Evolutionary conservation across 2,329 filamentous ascomycete genomes (phyloP).

Genomic region (Arthrobotrys megalospora): DNA sequence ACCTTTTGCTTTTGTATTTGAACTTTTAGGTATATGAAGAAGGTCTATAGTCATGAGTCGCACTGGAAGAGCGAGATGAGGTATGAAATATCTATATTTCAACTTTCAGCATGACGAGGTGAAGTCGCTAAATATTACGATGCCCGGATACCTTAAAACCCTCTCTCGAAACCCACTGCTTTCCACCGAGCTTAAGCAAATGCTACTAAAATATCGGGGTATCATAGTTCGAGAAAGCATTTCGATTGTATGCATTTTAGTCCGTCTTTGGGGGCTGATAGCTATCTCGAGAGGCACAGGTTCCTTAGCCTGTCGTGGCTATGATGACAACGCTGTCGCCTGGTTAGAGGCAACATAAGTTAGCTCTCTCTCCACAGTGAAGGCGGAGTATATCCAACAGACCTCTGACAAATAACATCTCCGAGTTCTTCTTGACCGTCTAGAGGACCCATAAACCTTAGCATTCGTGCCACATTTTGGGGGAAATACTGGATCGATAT

Average conservation of each 20-base stretch:
- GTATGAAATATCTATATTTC: constrained; percentile 24
- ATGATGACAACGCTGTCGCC: constrained; percentile 82
- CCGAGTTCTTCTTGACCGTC: constrained; percentile 96
- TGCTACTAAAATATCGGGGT: constrained; percentile 33
- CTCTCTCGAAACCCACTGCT: neutral
- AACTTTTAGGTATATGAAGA: constrained; percentile 6
- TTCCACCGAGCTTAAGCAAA: constrained; percentile 21
- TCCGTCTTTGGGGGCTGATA: neutral
- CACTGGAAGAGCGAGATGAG: constrained; percentile 1
- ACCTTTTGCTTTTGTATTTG: constrained; percentile 11
- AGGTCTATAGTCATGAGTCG: constrained; percentile 1
- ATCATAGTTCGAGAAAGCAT: constrained; percentile 27
- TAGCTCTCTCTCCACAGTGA: constrained; percentile 29
- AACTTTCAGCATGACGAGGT: constrained; percentile 20
- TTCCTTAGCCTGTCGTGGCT: constrained; percentile 67
- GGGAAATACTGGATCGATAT: constrained; percentile 12
- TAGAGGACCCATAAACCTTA: constrained; percentile 66
- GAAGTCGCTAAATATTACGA: constrained; percentile 18
- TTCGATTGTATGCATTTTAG: constrained; percentile 16
- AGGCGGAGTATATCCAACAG: constrained; percentile 65
- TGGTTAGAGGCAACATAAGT: constrained; percentile 66
- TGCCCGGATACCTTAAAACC: constrained; percentile 25
- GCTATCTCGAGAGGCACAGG: neutral
- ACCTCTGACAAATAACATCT: constrained; percentile 99
- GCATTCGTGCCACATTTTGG: neutral